Base-by-base conservation (phyloP, 257 asterid genomes). In the Verbascum thapsus region DNA sequence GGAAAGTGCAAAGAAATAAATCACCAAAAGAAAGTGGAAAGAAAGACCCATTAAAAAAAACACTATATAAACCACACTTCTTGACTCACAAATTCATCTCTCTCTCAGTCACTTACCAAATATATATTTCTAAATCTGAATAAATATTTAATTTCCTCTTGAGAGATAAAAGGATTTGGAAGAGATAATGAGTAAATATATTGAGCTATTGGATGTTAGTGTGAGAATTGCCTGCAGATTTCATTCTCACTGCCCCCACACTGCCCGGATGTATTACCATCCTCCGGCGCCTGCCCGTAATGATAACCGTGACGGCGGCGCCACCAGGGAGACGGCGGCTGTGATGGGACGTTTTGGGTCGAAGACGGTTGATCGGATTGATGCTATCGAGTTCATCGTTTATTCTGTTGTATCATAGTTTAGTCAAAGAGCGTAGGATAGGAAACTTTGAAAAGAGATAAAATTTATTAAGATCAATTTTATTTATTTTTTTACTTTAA, bases 241-340 rank as follows among this genome's bases (percentile, higher is more conserved):
- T 52, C 77, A 82, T 42, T 69, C 85, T 5, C 88, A 82, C 79
- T 81, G 87, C 51, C 87, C 84, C 19, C 88, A 81, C 23, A 81
- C 88, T 19, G 84, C 82, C 34, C 80, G 85, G 52, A 63, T 77
- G 83, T 82, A 83, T 32, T 83, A 79, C 63, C 88, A 83, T 64
- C 86, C 88, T 10, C 88, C 86, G n/a, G 23, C 72, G 44, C 5
- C 26, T 26, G 23, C n/a, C 41, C 74, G 50, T 26, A 5, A 26
- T 2, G 32, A 26, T 26, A 26, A 5, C 56, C 35, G 5, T 8
- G 63, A 10, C 48, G 71, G 54, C 58, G 61, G 68, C 58, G 66
- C 45, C 35, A 5, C 72, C 57, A 39, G 7, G 63, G 71, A 55
- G 30, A 51, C 19, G 53, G 68, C 69, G 67, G 51, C 51, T 19